These are phyloP conservation scores for Xylaria longipes DNA, from an alignment of 495 filamentous ascomycete genomes.

Conservation along the genomic window DNA sequence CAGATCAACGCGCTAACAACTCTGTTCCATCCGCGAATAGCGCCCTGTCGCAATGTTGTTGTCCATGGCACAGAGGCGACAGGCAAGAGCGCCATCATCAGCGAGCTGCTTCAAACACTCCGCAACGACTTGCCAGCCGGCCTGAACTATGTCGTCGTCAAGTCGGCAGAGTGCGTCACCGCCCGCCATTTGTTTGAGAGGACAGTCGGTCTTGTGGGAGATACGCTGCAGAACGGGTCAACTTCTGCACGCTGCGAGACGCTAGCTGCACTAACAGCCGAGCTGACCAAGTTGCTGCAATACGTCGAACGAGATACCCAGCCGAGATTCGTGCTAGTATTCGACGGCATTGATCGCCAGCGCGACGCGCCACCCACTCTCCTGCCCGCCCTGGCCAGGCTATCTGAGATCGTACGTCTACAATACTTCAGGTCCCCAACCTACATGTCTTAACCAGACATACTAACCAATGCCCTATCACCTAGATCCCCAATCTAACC, in stretches of 20 bases:
- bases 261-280: slow-evolving; percentile 72
- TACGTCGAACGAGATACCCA: slow-evolving; percentile 41
- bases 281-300: slow-evolving; percentile 66
- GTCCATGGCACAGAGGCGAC: slow-evolving; percentile 91
- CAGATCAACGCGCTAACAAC: slow-evolving; percentile 69
- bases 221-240: slow-evolving; percentile 52
- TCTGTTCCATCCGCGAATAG: slow-evolving; percentile 59
- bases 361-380: slow-evolving; percentile 80
- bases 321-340: slow-evolving; percentile 73
- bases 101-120: slow-evolving; percentile 58
- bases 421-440: neutral
- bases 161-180: slow-evolving; percentile 86
- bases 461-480: slow-evolving; percentile 28
- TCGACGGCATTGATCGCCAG: slow-evolving; percentile 91
- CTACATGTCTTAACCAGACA: neutral
- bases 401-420: slow-evolving; percentile 74
- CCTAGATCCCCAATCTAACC: slow-evolving; percentile 81
- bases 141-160: slow-evolving; percentile 72
- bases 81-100: slow-evolving; percentile 79
- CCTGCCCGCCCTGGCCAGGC: slow-evolving; percentile 77
- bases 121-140: slow-evolving; percentile 20
- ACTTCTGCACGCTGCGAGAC: slow-evolving; percentile 71
- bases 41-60: slow-evolving; percentile 66
- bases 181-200: slow-evolving; percentile 84
- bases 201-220: slow-evolving; percentile 60